Conservation (phyloP, 192 early-diverging fungal species). For the Backusella australiensis region DNA sequence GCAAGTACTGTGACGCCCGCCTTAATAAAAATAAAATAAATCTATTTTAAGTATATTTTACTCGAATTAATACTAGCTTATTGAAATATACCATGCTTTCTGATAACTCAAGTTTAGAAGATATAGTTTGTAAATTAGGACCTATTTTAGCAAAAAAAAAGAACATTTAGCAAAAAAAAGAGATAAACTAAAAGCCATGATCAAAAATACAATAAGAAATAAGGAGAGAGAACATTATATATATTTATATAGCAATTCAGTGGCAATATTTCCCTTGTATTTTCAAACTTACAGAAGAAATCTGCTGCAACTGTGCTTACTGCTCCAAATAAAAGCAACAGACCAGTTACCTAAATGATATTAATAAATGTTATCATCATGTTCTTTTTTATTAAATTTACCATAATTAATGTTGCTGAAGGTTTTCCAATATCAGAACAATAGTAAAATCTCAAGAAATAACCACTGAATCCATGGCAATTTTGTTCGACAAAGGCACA, state of each 20-base stretch:
- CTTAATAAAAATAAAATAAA: constrained; percentile 21
- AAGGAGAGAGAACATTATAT: constrained; percentile 3
- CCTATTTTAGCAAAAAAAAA: constrained; percentile 29
- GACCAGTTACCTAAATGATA: constrained; percentile 18
- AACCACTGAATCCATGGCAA: constrained; percentile 56
- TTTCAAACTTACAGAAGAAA: constrained; percentile 60
- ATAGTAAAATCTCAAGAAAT: constrained; percentile 53
- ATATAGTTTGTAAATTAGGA: constrained; percentile 80
- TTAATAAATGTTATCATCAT: not conserved
- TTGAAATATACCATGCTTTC: constrained; percentile 66
- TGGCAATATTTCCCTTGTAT: not conserved
- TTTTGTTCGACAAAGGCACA: constrained; percentile 57
- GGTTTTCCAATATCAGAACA: constrained; percentile 35
- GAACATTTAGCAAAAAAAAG: not conserved
- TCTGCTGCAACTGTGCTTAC: constrained; percentile 72
- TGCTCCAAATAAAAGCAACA: constrained; percentile 54
- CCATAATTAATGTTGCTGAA: constrained; percentile 37
- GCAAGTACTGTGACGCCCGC: constrained; percentile 76
- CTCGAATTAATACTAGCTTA: not conserved
- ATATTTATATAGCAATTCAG: not conserved
- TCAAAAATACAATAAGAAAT: not conserved
- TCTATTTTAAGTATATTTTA: constrained; percentile 13
- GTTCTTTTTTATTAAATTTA: constrained; percentile 10
- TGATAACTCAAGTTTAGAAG: constrained; percentile 67
- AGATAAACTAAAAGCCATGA: not conserved